Evolutionary conservation across 1,139 yeast genomes (phyloP), one percentile per base, ranked within the genome.

Genomic region (Nakaseomyces bracarensis): DNA sequence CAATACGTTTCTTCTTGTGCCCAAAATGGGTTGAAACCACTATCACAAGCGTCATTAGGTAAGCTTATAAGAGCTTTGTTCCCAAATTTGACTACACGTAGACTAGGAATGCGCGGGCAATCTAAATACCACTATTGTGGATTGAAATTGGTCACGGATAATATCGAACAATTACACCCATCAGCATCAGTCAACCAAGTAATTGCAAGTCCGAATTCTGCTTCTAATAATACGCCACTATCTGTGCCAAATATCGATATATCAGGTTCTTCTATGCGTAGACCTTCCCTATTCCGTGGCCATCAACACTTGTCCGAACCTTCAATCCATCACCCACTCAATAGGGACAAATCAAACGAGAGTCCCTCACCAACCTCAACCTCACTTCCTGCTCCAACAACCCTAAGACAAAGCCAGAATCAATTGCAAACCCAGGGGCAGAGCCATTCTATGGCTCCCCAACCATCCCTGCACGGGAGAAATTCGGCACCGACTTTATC

Each of bases 121-220:
- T 80, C 91, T 16, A 84, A 85, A 56, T 87, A 89, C 60, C 95
- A 87, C 59, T 89, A 87, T 60, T 85, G 95, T 64, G 96, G 96
- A 1, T 70, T 87, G 41, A 74, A 73, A 52, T 62, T 87, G 42
- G 65, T 74, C 15, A 43, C 40, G 31, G 40, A 36, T 23, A 41
- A 42, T 19, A 27, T 23, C 23, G 39, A 39, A n/a, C 15, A 25
- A 16, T 15, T 43, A 29, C 52, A 45, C 20, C 43, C 45, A 11
- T 48, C 41, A 25, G 72, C 34, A 26, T n/a, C n/a, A 28, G 21
- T 14, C 30, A 14, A 16, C 5, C 30, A 27, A 5, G 14, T 27
- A 16, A 27, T 27, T 6, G 16, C 10, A 7, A 27, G 30, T 10
- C 30, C 30, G 6, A 27, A 27, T 18, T 14, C 7, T 6, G n/a